These are phyloP conservation scores for Ascodesmis nigricans DNA, from an alignment of 495 filamentous ascomycete genomes.

Conservation along the genomic window DNA sequence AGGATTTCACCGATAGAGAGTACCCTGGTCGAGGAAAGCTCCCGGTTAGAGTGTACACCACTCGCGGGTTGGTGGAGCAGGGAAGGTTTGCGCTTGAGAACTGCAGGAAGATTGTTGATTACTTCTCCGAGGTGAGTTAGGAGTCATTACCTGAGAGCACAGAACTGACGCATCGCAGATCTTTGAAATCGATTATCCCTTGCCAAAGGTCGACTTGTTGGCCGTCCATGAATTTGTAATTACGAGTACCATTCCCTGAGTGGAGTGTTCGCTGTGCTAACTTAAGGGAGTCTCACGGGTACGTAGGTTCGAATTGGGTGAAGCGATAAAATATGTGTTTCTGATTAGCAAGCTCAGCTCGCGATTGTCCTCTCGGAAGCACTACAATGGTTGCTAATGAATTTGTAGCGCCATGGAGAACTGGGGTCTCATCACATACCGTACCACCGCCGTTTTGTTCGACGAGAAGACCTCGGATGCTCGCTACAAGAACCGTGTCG, in stretches of 20 bases:
- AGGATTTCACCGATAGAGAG: constrained; percentile 64
- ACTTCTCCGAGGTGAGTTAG: constrained; percentile 52
- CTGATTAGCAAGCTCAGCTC: too few relatives aligned
- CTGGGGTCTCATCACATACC: constrained; percentile 92
- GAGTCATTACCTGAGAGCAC: too few relatives aligned
- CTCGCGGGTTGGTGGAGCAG: constrained; percentile 69
- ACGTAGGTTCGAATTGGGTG: too few relatives aligned
- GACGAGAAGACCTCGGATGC: constrained; percentile 79
- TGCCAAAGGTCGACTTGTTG: constrained; percentile 85
- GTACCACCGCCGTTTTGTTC: constrained; percentile 78
- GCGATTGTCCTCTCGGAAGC: constrained; percentile 12
- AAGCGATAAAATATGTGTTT: too few relatives aligned
- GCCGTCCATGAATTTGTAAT: constrained; percentile 90
- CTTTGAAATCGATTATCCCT: constrained; percentile 84
- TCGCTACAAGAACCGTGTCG: constrained; percentile 69
- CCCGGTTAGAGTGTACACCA: constrained; percentile 91
- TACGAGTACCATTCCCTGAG: constrained; percentile 6
- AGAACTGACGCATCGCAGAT: constrained; percentile 24
- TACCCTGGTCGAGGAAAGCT: constrained; percentile 64
- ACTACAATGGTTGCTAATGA: constrained; percentile 20
- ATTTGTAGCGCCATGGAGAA: constrained; percentile 42
- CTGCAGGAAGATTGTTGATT: constrained; percentile 73
- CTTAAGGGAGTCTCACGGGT: too few relatives aligned
- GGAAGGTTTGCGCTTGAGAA: constrained; percentile 68
- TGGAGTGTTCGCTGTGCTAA: too few relatives aligned